Evolutionary conservation across 139 green algal species (phyloP).

Genomic region (Micractinium sp.): DNA sequence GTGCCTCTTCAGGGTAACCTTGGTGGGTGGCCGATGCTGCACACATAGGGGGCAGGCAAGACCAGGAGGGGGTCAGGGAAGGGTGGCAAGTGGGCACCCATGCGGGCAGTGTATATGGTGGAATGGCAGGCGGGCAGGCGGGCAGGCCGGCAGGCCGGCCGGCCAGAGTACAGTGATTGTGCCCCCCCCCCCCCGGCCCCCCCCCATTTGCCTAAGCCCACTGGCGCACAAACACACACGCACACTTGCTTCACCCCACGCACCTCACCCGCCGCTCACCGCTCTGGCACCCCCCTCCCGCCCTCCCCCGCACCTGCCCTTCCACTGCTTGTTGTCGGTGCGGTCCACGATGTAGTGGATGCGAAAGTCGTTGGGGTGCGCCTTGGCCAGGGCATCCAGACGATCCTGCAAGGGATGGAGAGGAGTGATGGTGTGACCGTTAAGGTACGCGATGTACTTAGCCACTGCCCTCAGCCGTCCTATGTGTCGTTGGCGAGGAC

Average conservation of each 20-base stretch:
- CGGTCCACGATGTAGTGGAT: slow-evolving; percentile 63
- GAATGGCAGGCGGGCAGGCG: background rate
- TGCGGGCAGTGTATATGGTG: too few relatives aligned
- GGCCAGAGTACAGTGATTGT: background rate
- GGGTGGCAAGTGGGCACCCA: background rate
- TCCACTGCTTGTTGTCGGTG: slow-evolving; percentile 33
- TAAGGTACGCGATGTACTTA: too few relatives aligned
- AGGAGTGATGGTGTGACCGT: too few relatives aligned
- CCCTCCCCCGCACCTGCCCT: background rate
- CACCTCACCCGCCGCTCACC: background rate
- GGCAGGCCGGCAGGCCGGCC: too few relatives aligned
- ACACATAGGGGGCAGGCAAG: background rate
- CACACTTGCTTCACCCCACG: too few relatives aligned
- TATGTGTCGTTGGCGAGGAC: too few relatives aligned
- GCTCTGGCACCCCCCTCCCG: too few relatives aligned
- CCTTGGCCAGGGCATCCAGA: slow-evolving; percentile 65
- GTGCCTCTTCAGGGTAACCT: too few relatives aligned
- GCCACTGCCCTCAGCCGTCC: too few relatives aligned
- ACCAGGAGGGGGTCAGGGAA: background rate
- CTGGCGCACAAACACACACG: background rate
- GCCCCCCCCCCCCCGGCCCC: too few relatives aligned
- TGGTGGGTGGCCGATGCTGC: too few relatives aligned
- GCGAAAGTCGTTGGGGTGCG: slow-evolving; percentile 58
- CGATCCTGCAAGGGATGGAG: slow-evolving; percentile 32
- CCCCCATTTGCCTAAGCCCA: too few relatives aligned